phyloP scores from a whole-genome alignment of 192 early-diverging fungal species.

The Dissophora globulifera region DNA sequence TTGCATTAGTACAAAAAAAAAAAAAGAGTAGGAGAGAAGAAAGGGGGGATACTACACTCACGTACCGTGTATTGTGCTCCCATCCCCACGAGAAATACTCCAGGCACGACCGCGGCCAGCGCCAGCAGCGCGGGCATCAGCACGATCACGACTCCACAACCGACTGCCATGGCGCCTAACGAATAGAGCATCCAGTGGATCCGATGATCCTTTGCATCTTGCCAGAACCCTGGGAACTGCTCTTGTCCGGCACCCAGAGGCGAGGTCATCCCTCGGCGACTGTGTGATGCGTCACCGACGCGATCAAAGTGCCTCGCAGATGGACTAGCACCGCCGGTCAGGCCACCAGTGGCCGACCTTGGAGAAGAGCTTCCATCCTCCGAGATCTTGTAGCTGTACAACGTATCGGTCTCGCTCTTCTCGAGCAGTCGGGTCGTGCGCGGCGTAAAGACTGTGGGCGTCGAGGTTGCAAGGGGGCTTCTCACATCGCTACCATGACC shows the following conservation, averaged over 20 bases:
- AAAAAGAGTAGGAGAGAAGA: not conserved
- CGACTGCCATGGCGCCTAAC: conserved; percentile 5
- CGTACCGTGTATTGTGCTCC: conserved; percentile 30
- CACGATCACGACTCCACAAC: conserved; percentile 3
- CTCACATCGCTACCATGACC: not conserved
- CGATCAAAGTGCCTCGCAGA: not conserved
- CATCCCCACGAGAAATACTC: not conserved
- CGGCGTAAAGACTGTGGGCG: conserved; percentile 8
- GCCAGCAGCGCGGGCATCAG: conserved; percentile 21
- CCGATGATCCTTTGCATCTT: conserved; percentile 30
- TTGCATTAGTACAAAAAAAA: not conserved
- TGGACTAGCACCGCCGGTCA: not conserved
- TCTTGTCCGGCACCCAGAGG: not conserved
- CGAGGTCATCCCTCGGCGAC: not conserved
- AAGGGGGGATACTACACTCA: not conserved
- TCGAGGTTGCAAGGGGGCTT: not conserved
- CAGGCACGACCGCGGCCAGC: conserved; percentile 17
- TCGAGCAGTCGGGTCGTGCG: conserved; percentile 11
- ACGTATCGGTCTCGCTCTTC: conserved; percentile 10
- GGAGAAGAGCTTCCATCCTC: not conserved
- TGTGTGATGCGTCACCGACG: not conserved
- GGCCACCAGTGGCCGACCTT: not conserved
- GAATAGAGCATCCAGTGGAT: conserved; percentile 34
- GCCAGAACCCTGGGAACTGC: conserved; percentile 32
- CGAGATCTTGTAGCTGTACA: conserved; percentile 12